A percentile compares a stretch with the other conserved stretches of the same genome.
Evolutionary conservation across 805 yeast species (phyloP).

Genomic region (Candida cerambycidarum): DNA sequence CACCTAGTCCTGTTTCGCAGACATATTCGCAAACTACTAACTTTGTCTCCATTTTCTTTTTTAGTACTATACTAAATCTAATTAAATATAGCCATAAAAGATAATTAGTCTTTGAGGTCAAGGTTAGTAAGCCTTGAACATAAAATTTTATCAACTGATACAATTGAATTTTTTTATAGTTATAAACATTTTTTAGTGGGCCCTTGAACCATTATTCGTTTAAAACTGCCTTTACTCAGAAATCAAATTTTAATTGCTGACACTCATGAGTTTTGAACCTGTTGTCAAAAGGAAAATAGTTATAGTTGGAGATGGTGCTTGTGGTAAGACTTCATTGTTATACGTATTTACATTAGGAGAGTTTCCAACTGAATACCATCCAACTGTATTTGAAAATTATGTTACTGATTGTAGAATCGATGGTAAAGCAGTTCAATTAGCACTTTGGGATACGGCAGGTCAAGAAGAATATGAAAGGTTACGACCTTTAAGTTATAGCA

Average conservation of each 20-base stretch:
- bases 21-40: too few species aligned
- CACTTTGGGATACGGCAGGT: slow-evolving; percentile 96
- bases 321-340: slow-evolving; percentile 89
- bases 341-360: slow-evolving; percentile 91
- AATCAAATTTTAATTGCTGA: too few species aligned
- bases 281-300: slow-evolving; percentile 62
- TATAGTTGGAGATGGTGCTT: slow-evolving; percentile 93
- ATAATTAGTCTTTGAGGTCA: not conserved
- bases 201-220: not conserved
- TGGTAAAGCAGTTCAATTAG: slow-evolving; percentile 85
- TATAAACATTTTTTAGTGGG: not conserved
- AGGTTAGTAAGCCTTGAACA: slow-evolving; percentile 2
- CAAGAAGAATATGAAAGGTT: slow-evolving; percentile 93
- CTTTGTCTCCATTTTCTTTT: not conserved
- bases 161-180: not conserved
- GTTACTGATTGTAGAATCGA: slow-evolving; percentile 93
- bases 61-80: not conserved
- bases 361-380: slow-evolving; percentile 89
- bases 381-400: slow-evolving; percentile 92
- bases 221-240: not conserved
- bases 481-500: slow-evolving; percentile 83
- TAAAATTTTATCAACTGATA: not conserved
- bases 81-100: not conserved
- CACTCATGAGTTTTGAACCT: slow-evolving; percentile 5
- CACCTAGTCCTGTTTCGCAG: not conserved